Base-by-base conservation (phyloP, 2,329 filamentous ascomycete genomes). In the Graphilbum sp. region DNA sequence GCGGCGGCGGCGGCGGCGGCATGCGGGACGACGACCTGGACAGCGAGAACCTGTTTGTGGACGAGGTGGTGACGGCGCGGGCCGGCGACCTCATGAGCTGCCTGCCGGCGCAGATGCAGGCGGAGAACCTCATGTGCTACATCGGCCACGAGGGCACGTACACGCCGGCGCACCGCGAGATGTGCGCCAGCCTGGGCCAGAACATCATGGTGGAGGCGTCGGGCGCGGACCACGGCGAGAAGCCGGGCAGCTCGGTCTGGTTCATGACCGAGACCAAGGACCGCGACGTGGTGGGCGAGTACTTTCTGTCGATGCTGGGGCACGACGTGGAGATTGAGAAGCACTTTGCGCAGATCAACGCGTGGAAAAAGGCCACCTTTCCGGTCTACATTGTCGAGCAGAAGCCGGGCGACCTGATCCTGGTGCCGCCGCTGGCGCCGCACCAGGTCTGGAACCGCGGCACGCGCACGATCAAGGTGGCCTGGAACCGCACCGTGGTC, bases 361-460 rank as follows among this genome's bases (percentile, higher is more conserved):
- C 88, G 0, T 95, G 88, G 86, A 92, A 88, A 56, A 83, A 84
- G 50, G 90, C 88, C 0, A 87, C 85, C 0, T 96, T 96, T 50
- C 85, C 78, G 15, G 87, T 90, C 1, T 95, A 92, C 51, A 70
- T 96, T 11, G 84, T 95, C 12, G 86, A 96, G 52, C 90, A 98
- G 55, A 79, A 69, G 41, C 74, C 77, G 7, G 90, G 90, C 5
- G 90, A 98, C 52, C 86, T 96, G 47, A 90, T 98, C 42, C 66
- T 98, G 1, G 80, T 98, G 20, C 90, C 90, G 15, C 87, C 90
- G 5, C 62, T 96, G 16, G 90, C 90, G 4, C 86, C 88, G 0
- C 90, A 98, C 56, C 90, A 98, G 54, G 90, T 98, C 10, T 98
- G 90, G 90, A 98, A 98, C 52, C 75, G 88, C 35, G 90, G 90